These are phyloP conservation scores for Candida piceae DNA, from an alignment of 805 yeast genomes.

Conservation along the genomic window DNA sequence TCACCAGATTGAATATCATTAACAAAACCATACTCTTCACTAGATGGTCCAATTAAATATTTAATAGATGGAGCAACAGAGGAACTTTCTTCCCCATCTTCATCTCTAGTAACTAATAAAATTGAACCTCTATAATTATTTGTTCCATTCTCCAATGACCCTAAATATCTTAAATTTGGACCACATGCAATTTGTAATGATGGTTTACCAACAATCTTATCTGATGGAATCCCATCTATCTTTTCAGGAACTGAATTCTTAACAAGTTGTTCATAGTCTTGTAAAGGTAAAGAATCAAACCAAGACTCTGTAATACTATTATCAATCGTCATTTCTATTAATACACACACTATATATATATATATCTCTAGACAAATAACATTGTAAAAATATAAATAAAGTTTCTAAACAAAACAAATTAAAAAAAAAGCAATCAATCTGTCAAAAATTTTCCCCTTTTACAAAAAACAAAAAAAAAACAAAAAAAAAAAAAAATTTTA, in stretches of 20 bases:
- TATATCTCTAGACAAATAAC: too few relatives aligned
- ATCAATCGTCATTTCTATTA: conserved; percentile 11
- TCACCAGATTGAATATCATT: conserved; percentile 31
- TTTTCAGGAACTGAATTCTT: conserved; percentile 17
- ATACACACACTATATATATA: too few relatives aligned
- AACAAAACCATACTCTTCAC: conserved; percentile 7
- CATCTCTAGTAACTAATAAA: conserved; percentile 54
- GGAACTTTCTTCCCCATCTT: conserved; percentile 15
- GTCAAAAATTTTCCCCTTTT: too few relatives aligned
- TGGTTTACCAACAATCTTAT: conserved; percentile 25
- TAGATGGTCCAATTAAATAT: conserved; percentile 33
- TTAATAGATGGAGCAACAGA: conserved; percentile 24
- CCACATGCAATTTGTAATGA: conserved; percentile 58
- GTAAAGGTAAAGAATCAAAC: conserved; percentile 28
- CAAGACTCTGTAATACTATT: conserved; percentile 14
- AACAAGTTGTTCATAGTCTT: conserved; percentile 18
- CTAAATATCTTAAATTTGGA: conserved; percentile 67
- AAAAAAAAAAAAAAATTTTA: too few relatives aligned
- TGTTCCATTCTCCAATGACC: conserved; percentile 47
- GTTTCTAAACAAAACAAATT: too few relatives aligned
- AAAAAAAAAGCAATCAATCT: too few relatives aligned
- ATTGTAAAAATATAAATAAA: too few relatives aligned
- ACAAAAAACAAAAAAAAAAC: too few relatives aligned
- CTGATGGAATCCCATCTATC: conserved; percentile 18
- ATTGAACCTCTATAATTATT: conserved; percentile 63